Evolutionary conservation across 2,329 filamentous ascomycete species (phyloP), one percentile per base, ranked within the genome.

Genomic region (Trichoderma atroviride): DNA sequence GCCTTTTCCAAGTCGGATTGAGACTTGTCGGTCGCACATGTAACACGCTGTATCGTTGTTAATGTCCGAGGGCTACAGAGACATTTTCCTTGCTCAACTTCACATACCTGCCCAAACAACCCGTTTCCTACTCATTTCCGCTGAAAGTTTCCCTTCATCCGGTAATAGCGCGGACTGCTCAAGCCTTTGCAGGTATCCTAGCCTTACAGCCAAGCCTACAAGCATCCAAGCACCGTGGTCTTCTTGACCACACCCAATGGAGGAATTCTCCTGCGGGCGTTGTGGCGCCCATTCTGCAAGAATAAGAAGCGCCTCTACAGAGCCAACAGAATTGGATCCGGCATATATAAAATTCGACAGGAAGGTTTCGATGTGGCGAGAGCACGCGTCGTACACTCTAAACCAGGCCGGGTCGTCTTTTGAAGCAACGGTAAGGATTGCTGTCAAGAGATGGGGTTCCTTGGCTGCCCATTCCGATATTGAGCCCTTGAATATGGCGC

Each of bases 401-500:
- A 59, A 59, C 57, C 57, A 59, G 16, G 57, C 29, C 35, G 57
- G 57, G 57, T 59, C 57, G 37, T 59, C 57, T 59, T 59, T 59
- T 0, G 57, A 59, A 16, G 57, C 57, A 19, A 59, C 57, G 13
- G 57, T 59, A 19, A 59, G 57, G n/a, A 59, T 59, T 5, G 57
- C 57, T 11, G 57, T 59, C 57, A 59, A 43, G 24, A 59, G 57
- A 40, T 59, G 57, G 24, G 57, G 57, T 16, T 59, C 57, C 13
- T 59, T 59, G 57, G 57, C 57, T 4, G 57, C 57, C 57, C 57
- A 59, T 59, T 59, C 57, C 14, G 57, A 59, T 59, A 59, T 59
- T 1, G 57, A 43, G n/a, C 57, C 57, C 35, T n/a, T 35, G 9
- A 59, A 59, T 19, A 59, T 59, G 57, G 57, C 24, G 24, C 57